Evolutionary conservation across 2,329 filamentous ascomycete species (phyloP).

Genomic region (Penicillium sp.): DNA sequence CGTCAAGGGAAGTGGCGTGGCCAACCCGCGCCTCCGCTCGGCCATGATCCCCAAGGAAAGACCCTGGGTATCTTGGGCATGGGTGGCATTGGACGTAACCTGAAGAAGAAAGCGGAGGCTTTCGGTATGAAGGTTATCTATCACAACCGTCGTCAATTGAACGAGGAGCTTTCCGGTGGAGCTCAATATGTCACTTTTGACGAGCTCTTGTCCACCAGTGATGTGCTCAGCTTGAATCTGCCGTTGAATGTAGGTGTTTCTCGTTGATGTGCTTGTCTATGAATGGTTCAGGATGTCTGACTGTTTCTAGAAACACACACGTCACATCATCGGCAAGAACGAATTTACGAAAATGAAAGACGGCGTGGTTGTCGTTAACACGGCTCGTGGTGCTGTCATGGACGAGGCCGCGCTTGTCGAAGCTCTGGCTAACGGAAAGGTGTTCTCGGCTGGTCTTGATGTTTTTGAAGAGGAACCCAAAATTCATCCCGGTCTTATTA

Average conservation of each 20-base stretch:
- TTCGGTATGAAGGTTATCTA: conserved; percentile 77
- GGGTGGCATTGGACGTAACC: conserved; percentile 78
- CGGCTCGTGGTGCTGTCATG: conserved; percentile 77
- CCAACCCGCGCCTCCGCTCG: conserved; percentile 53
- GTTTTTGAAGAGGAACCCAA: conserved; percentile 80
- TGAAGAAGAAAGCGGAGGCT: conserved; percentile 69
- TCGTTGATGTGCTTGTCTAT: conserved; percentile 1
- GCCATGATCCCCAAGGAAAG: conserved; percentile 77
- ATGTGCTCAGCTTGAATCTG: conserved; percentile 77
- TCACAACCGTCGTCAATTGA: conserved; percentile 66
- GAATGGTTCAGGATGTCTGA: conserved; percentile 1
- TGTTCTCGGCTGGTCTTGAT: conserved; percentile 71
- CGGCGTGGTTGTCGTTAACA: conserved; percentile 76
- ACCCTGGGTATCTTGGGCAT: conserved; percentile 78
- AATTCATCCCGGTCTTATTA: conserved; percentile 68
- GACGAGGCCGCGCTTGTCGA: conserved; percentile 76
- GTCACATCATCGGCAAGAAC: conserved; percentile 68
- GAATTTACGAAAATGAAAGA: conserved; percentile 77
- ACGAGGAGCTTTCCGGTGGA: conserved; percentile 48
- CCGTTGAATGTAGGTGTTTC: conserved; percentile 68
- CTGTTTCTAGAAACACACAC: conserved; percentile 57
- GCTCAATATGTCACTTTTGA: conserved; percentile 63
- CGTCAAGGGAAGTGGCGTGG: conserved; percentile 69
- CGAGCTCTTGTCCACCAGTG: conserved; percentile 65
- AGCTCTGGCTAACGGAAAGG: conserved; percentile 67